These are phyloP conservation scores for Balansia obtecta DNA, from an alignment of 2,329 filamentous ascomycete species.

Conservation along the genomic window DNA sequence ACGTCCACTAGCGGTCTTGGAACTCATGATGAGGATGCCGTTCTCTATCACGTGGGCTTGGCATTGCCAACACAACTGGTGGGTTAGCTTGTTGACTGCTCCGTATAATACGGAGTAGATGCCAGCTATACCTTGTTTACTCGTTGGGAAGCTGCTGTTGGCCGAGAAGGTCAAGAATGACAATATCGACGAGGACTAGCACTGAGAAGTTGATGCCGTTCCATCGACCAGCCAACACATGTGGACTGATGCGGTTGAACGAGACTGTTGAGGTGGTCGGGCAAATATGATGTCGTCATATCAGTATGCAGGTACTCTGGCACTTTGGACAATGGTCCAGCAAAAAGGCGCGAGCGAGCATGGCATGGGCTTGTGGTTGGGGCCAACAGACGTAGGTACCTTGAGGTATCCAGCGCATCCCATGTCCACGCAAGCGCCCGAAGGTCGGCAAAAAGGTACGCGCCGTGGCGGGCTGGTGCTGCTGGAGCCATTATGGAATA, in stretches of 20 bases:
- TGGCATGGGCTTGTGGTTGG: too few species aligned
- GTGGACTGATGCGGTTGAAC: background rate
- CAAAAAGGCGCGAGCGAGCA: too few species aligned
- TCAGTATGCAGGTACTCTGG: too few species aligned
- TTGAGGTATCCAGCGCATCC: background rate
- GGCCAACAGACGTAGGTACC: too few species aligned
- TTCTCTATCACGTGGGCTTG: background rate
- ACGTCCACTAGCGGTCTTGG: too few species aligned
- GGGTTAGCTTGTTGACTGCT: background rate
- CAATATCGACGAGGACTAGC: background rate
- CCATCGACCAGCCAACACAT: background rate
- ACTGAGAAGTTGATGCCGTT: background rate
- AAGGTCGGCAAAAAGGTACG: background rate
- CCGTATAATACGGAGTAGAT: too few species aligned
- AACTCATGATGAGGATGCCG: background rate
- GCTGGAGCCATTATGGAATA: background rate
- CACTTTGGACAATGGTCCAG: too few species aligned
- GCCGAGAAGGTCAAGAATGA: background rate
- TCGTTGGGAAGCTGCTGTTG: too few species aligned
- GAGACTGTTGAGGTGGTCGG: too few species aligned
- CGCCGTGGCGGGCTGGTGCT: constrained; percentile 1
- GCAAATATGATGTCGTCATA: too few species aligned
- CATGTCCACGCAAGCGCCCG: background rate
- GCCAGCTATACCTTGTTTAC: too few species aligned
- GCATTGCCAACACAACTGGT: background rate